These are phyloP conservation scores for Trichoderma gamsii DNA, from an alignment of 495 filamentous ascomycete genomes.

Conservation along the genomic window DNA sequence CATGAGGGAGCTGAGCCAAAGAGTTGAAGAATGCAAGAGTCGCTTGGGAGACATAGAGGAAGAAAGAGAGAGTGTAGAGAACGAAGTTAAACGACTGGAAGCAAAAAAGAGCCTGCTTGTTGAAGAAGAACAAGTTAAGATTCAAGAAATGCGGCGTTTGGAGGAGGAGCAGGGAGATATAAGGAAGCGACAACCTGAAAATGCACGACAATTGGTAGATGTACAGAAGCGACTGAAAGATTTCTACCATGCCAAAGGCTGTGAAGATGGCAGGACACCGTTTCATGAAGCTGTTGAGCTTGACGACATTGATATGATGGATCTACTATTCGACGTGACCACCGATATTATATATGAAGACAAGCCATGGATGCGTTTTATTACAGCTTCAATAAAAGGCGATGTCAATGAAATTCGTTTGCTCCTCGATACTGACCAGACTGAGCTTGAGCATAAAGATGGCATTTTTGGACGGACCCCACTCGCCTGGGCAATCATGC, in stretches of 20 bases:
- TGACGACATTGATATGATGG: background rate
- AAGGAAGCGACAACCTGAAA: background rate
- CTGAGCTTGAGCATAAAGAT: background rate
- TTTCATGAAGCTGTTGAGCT: background rate
- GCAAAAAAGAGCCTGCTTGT: background rate
- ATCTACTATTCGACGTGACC: background rate
- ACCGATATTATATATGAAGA: background rate
- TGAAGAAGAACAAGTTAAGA: background rate
- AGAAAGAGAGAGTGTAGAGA: background rate
- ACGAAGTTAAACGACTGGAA: background rate
- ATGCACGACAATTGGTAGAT: background rate
- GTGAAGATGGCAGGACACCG: background rate
- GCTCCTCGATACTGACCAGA: background rate
- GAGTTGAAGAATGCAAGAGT: background rate
- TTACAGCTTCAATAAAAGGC: background rate
- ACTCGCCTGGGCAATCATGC: background rate
- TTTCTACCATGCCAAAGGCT: background rate
- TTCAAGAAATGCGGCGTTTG: background rate
- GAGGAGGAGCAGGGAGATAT: background rate
- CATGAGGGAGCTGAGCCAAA: background rate
- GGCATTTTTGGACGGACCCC: background rate
- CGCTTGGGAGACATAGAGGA: background rate
- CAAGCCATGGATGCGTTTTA: background rate
- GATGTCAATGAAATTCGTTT: background rate
- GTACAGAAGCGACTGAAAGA: background rate